Conservation (phyloP, 768 basidiomycete species). For the Pleurotus tuoliensis region DNA sequence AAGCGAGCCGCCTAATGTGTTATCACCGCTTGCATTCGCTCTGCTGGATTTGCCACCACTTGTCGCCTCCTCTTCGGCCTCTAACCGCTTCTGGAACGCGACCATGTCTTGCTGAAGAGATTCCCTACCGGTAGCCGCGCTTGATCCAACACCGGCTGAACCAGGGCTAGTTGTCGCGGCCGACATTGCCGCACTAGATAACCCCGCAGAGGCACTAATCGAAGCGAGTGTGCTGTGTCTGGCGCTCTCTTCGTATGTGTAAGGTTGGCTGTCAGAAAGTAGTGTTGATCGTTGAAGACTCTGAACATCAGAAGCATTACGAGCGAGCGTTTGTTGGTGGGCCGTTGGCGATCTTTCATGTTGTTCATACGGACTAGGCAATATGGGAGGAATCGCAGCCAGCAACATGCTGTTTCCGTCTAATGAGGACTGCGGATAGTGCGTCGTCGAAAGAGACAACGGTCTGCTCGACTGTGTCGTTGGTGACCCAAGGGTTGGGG, state of each 20-base stretch:
- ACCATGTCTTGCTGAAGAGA: not conserved
- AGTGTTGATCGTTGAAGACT: too few relatives aligned
- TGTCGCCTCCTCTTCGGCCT: slow-evolving; percentile 5
- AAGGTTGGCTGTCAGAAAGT: not conserved
- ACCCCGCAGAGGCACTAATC: not conserved
- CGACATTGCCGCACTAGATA: not conserved
- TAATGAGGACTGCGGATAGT: slow-evolving; percentile 2
- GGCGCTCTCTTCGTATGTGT: slow-evolving; percentile 1
- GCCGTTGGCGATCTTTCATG: not conserved
- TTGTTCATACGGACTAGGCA: slow-evolving; percentile 4
- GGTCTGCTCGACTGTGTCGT: not conserved
- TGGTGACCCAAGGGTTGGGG: not conserved
- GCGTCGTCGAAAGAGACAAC: not conserved
- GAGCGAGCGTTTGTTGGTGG: too few relatives aligned
- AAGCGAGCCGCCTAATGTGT: slow-evolving; percentile 1
- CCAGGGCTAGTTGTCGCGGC: not conserved
- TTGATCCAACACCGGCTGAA: not conserved
- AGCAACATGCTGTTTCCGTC: not conserved
- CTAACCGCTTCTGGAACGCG: slow-evolving; percentile 9
- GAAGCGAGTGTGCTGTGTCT: not conserved
- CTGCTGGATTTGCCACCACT: slow-evolving; percentile 3
- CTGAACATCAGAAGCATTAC: too few relatives aligned
- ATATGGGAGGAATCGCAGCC: not conserved
- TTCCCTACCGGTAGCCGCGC: not conserved
- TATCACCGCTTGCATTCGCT: slow-evolving; percentile 8